These are phyloP conservation scores for Coemansia sp. DNA, from an alignment of 192 early-diverging fungal species.

Conservation along the genomic window DNA sequence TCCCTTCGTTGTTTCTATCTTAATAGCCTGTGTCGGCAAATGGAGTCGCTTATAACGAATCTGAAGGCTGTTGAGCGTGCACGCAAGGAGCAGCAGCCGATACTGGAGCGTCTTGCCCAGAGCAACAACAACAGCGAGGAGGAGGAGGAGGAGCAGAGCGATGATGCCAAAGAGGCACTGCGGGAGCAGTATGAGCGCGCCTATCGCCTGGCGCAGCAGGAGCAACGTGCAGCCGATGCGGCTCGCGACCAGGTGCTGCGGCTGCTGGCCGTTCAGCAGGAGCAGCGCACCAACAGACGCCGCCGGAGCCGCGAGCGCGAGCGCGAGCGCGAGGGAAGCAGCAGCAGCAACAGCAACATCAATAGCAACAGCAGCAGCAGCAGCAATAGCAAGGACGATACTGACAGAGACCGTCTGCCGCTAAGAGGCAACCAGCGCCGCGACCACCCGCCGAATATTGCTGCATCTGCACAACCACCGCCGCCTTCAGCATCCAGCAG, in stretches of 20 bases:
- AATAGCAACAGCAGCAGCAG: no score
- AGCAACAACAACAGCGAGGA: neutral
- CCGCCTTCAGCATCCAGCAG: no score
- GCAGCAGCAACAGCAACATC: no score
- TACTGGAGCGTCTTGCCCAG: constrained; percentile 19
- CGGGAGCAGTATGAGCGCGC: constrained; percentile 6
- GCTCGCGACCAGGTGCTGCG: constrained; percentile 24
- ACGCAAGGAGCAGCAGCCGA: constrained; percentile 13
- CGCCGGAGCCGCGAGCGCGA: neutral
- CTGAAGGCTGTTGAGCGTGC: constrained; percentile 22
- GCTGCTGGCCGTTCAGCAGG: constrained; percentile 10
- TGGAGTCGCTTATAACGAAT: constrained; percentile 5
- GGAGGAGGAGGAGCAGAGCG: no score
- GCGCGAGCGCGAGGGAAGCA: no score
- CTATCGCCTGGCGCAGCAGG: constrained; percentile 17
- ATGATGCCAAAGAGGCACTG: neutral
- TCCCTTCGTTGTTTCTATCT: neutral
- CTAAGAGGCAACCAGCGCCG: no score
- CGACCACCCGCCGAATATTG: neutral
- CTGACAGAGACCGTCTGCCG: no score
- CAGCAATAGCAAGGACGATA: no score
- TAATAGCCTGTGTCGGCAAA: neutral
- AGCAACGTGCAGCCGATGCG: constrained; percentile 24
- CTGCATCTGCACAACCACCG: no score
- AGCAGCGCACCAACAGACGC: neutral